Conservation (phyloP, 169 alveolate species). For the Plasmodium gonderi region DNA sequence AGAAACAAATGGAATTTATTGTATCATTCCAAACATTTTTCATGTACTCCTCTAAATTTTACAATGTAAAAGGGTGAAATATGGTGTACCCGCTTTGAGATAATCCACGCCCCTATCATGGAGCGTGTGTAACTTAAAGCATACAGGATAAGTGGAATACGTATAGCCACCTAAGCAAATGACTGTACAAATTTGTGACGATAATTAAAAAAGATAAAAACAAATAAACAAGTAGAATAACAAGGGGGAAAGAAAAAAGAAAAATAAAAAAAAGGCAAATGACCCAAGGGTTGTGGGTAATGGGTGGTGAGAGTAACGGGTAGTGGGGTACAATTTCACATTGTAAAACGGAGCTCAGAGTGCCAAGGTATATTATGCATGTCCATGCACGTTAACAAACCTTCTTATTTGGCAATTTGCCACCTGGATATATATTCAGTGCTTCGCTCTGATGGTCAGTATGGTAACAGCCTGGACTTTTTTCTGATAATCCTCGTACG, state of each 20-base stretch:
- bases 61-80: background rate
- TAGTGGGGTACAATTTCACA: background rate
- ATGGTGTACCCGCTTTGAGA: background rate
- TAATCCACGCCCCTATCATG: background rate
- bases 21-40: background rate
- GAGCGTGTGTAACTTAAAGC: too few species aligned
- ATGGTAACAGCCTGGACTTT: conserved; percentile 37
- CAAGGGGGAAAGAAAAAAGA: background rate
- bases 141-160: background rate
- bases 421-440: too few species aligned
- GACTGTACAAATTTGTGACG: background rate
- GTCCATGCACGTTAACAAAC: background rate
- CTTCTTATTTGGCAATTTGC: too few species aligned
- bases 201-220: background rate
- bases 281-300: background rate
- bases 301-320: background rate
- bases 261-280: background rate
- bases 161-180: background rate
- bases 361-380: background rate
- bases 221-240: background rate
- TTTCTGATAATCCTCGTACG: conserved; percentile 30
- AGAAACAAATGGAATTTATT: background rate
- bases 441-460: conserved; percentile 25
- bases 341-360: background rate
- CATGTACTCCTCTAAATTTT: background rate